phyloP scores from a whole-genome alignment of 129 eudicot genomes.

The Deinandra increscens region DNA sequence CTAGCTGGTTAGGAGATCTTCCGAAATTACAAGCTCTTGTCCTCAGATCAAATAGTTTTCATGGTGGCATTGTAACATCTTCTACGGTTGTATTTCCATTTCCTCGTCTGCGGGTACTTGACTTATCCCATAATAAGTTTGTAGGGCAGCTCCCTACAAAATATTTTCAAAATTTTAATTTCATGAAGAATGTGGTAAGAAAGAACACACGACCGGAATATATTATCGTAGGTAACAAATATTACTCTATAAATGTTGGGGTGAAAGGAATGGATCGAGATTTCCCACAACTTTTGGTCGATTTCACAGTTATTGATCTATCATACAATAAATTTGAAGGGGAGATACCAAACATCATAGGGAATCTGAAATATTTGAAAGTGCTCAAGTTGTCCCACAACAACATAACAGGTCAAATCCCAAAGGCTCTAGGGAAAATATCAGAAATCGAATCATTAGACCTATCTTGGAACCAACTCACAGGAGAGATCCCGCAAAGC shows the following conservation, averaged over 20 bases:
- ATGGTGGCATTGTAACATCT: no score
- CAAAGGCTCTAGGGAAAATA: constrained; percentile 27
- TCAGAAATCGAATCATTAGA: constrained; percentile 39
- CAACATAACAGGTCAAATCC: constrained; percentile 32
- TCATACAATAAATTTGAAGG: constrained; percentile 36
- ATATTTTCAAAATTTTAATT: no score
- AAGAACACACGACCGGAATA: background rate
- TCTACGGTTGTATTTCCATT: no score
- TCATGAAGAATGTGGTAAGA: constrained; percentile 22
- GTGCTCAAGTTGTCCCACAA: constrained; percentile 38
- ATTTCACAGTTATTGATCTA: constrained; percentile 24
- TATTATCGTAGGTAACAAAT: background rate
- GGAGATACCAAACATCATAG: constrained; percentile 26
- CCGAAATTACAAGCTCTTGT: no score
- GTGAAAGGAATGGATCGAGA: constrained; percentile 13
- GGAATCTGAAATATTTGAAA: constrained; percentile 25
- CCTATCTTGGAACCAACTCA: constrained; percentile 33
- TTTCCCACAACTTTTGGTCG: background rate
- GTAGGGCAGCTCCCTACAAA: no score
- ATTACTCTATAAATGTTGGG: background rate
- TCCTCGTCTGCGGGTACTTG: no score
- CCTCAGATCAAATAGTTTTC: no score
- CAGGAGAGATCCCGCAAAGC: constrained; percentile 34
- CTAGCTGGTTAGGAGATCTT: no score
- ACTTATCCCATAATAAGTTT: no score